Conservation (phyloP, 1,139 yeast species). For the Arxiozyma slooffiae region DNA sequence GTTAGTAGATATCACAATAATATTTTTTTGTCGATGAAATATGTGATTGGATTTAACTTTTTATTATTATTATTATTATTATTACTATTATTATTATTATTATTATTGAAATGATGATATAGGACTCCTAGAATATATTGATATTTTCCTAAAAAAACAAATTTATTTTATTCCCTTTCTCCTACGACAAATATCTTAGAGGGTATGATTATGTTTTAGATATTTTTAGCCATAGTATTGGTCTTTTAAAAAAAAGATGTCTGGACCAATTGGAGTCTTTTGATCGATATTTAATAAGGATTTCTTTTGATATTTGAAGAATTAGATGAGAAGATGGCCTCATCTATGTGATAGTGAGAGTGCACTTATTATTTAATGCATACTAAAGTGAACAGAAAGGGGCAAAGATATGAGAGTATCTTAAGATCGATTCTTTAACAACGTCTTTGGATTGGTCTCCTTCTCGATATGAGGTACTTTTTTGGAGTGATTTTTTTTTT, state of each 20-base stretch:
- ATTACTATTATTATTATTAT: too few relatives aligned
- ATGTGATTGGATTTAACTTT: conserved; percentile 9
- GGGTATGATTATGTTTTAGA: conserved; percentile 49
- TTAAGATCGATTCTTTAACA: too few relatives aligned
- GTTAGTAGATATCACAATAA: conserved; percentile 21
- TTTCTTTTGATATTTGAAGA: conserved; percentile 76
- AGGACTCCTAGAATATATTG: conserved; percentile 35
- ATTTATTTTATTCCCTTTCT: conserved; percentile 56
- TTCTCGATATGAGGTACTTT: too few relatives aligned
- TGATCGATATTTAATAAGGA: conserved; percentile 43
- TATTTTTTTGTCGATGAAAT: conserved; percentile 7
- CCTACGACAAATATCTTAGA: conserved; percentile 76
- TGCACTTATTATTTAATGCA: conserved; percentile 68
- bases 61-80: too few relatives aligned
- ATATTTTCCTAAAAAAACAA: conserved; percentile 47
- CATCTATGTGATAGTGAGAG: conserved; percentile 63
- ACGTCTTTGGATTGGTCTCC: too few relatives aligned
- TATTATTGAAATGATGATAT: conserved; percentile 20
- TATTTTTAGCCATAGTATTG: conserved; percentile 33
- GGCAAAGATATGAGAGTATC: too few relatives aligned
- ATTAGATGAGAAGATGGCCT: conserved; percentile 66
- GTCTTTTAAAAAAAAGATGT: conserved; percentile 38
- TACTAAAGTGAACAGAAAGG: conserved; percentile 26
- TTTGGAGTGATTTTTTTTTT: too few relatives aligned
- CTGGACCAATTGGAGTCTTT: conserved; percentile 36